Conservation (phyloP, 2,329 filamentous ascomycete species). For the Diplodia sapinea region DNA sequence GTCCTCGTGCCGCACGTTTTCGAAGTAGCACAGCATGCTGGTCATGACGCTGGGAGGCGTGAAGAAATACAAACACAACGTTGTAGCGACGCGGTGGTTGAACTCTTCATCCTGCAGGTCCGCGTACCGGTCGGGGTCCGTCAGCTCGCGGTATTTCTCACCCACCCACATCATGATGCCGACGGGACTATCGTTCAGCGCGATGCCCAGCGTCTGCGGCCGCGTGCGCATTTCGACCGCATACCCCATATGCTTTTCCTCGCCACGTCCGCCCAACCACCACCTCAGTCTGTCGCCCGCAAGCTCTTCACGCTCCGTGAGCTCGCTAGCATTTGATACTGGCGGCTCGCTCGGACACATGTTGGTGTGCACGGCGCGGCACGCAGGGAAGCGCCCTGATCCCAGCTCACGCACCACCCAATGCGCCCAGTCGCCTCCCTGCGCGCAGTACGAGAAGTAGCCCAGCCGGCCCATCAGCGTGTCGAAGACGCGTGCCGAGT, state of each 20-base stretch:
- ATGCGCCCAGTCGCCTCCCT: slow-evolving; percentile 52
- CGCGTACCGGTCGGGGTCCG: slow-evolving; percentile 39
- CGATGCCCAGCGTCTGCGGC: slow-evolving; percentile 53
- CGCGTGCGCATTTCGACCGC: slow-evolving; percentile 51
- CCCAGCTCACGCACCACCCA: slow-evolving; percentile 50
- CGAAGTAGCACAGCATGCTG: slow-evolving; percentile 48
- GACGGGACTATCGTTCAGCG: slow-evolving; percentile 52
- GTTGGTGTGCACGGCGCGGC: slow-evolving; percentile 51
- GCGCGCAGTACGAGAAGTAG: slow-evolving; percentile 48
- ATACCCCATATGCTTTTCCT: slow-evolving; percentile 50
- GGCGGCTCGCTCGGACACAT: slow-evolving; percentile 49
- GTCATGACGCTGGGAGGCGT: slow-evolving; percentile 46
- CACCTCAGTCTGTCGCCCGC: slow-evolving; percentile 44
- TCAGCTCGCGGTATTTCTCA: slow-evolving; percentile 52
- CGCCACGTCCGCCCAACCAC: slow-evolving; percentile 40
- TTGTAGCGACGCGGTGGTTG: slow-evolving; percentile 39
- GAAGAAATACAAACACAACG: slow-evolving; percentile 45
- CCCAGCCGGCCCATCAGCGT: slow-evolving; percentile 50
- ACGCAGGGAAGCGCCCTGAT: slow-evolving; percentile 43
- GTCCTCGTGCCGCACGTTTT: slow-evolving; percentile 48
- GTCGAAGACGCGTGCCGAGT: slow-evolving; percentile 49
- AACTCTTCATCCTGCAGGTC: slow-evolving; percentile 42
- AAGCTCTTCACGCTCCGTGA: slow-evolving; percentile 44
- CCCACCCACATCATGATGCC: slow-evolving; percentile 54
- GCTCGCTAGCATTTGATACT: slow-evolving; percentile 36